A percentile compares a stretch with the other conserved stretches of the same genome.
These are phyloP conservation scores for Paecilomyces sp. DNA, from an alignment of 2,329 filamentous ascomycete genomes.

Conservation along the genomic window DNA sequence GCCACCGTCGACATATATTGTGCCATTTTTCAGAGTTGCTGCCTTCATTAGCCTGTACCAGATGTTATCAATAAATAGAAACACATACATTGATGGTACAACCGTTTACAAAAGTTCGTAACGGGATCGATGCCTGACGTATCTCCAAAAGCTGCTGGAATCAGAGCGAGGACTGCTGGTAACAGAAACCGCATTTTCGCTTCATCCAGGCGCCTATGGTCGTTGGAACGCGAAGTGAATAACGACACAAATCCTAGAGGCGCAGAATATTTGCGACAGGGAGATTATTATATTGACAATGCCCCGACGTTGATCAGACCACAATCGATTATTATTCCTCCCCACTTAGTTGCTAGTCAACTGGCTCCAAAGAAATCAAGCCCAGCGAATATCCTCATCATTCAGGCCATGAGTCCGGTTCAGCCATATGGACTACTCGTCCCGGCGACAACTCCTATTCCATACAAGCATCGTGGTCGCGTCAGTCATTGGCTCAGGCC, in stretches of 20 bases:
- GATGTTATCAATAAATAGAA: background rate
- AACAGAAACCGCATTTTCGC: background rate
- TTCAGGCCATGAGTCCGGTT: background rate
- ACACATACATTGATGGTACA: slow-evolving; percentile 20
- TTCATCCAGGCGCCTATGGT: background rate
- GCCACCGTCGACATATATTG: slow-evolving; percentile 23
- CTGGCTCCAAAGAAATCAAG: background rate
- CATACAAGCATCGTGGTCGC: background rate
- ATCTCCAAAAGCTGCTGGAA: background rate
- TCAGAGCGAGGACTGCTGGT: background rate
- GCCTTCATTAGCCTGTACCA: background rate
- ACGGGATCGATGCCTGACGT: background rate
- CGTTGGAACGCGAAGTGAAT: background rate
- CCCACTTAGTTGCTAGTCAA: background rate
- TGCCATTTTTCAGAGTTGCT: slow-evolving; percentile 22
- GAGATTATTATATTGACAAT: background rate
- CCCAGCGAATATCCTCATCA: background rate
- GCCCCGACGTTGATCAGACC: background rate
- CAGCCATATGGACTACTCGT: background rate
- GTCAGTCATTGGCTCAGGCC: background rate
- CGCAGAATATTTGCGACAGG: background rate
- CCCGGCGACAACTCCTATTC: background rate
- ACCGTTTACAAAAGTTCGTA: slow-evolving; percentile 14
- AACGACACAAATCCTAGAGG: background rate
- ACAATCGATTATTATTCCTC: background rate